phyloP scores from a whole-genome alignment of 2,329 filamentous ascomycete species.

The Claviceps sorghi region DNA sequence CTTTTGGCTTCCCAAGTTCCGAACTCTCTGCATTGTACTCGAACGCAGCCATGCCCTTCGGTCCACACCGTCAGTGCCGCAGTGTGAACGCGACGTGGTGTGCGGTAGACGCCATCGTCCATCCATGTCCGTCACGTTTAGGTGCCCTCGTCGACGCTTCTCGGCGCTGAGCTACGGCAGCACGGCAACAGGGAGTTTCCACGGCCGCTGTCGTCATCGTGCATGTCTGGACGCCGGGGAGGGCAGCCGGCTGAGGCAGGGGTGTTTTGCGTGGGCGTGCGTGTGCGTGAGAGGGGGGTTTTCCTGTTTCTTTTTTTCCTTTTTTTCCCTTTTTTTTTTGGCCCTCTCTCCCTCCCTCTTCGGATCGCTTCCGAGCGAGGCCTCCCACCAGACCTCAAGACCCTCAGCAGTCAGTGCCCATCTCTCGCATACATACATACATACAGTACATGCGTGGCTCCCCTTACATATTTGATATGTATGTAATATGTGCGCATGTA shows the following conservation, averaged over 20 bases:
- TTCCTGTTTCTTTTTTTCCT: no score
- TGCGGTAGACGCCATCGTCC: no score
- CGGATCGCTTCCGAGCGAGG: slow-evolving; percentile 7
- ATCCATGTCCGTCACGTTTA: no score
- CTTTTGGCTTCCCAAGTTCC: no score
- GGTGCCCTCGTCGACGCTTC: not conserved
- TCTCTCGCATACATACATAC: not conserved
- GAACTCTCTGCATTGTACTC: no score
- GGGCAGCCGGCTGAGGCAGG: not conserved
- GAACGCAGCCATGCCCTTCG: no score
- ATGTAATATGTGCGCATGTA: no score
- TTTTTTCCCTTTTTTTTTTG: not conserved
- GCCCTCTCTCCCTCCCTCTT: not conserved
- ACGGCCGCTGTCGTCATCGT: slow-evolving; percentile 1
- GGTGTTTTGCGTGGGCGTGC: not conserved
- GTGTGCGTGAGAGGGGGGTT: no score
- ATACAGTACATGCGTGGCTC: not conserved
- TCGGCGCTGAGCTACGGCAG: not conserved
- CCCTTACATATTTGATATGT: not conserved
- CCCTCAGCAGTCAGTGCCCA: not conserved
- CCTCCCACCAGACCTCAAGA: not conserved
- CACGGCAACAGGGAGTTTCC: not conserved
- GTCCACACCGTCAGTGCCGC: no score
- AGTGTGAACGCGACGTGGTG: no score
- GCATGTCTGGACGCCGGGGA: not conserved